These are phyloP conservation scores for Eremothecium gossypii DNA, from an alignment of 1,139 yeast genomes.

Conservation along the genomic window DNA sequence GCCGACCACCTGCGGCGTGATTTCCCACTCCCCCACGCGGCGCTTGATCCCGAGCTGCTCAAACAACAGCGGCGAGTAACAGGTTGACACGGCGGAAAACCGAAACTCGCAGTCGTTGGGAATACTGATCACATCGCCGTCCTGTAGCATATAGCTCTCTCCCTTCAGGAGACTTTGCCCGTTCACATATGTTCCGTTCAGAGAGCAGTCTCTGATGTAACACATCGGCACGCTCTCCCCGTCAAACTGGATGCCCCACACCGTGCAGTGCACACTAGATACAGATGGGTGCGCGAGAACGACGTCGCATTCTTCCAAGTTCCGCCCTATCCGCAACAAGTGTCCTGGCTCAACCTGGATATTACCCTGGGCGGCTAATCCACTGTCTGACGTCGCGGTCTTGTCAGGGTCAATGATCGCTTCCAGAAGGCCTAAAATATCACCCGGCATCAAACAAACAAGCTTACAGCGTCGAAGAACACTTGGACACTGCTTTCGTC, in stretches of 20 bases:
- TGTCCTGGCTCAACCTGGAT: constrained; percentile 14
- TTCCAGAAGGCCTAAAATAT: constrained; percentile 6
- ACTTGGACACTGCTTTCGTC: not conserved
- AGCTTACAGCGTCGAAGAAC: not conserved
- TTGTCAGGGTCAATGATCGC: constrained; percentile 2
- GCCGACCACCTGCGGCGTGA: constrained; percentile 41
- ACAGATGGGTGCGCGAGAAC: constrained; percentile 30
- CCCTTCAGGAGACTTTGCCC: constrained; percentile 30
- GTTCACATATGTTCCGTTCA: constrained; percentile 47
- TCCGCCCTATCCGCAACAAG: constrained; percentile 32
- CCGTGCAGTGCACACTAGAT: constrained; percentile 37
- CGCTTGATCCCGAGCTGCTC: constrained; percentile 19
- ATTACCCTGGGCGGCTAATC: constrained; percentile 8
- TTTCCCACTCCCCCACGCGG: constrained; percentile 34
- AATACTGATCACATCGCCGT: constrained; percentile 38
- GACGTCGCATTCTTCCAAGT: constrained; percentile 25
- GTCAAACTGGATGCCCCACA: constrained; percentile 48
- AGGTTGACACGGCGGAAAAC: constrained; percentile 17
- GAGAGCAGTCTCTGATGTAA: constrained; percentile 46
- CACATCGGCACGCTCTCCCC: constrained; percentile 38
- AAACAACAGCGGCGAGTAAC: constrained; percentile 10
- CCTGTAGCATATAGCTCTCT: constrained; percentile 33
- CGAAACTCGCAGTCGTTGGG: constrained; percentile 30
- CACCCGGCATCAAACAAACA: not conserved
- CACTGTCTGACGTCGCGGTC: not conserved